A percentile compares a stretch with the other conserved stretches of the same genome.
These are phyloP conservation scores for Lactarius hengduanensis DNA, from an alignment of 768 basidiomycete species.

Conservation along the genomic window DNA sequence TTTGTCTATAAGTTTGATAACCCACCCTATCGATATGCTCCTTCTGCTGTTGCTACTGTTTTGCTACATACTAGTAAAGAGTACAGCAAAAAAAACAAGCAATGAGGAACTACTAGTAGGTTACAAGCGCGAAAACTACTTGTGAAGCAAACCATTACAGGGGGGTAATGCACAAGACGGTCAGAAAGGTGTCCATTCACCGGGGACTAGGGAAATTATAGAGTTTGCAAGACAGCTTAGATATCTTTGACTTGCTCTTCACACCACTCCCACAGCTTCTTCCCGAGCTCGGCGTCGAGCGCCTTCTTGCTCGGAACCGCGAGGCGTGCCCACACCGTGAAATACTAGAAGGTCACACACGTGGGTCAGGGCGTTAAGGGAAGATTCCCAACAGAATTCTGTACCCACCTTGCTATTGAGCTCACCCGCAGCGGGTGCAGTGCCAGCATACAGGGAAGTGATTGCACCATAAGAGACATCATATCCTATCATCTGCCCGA, in stretches of 20 bases:
- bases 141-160: too few relatives aligned
- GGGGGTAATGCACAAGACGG: too few relatives aligned
- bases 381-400: neutral
- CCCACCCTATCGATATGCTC: too few relatives aligned
- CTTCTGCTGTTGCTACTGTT: too few relatives aligned
- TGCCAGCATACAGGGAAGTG: slow-evolving; percentile 15
- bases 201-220: too few relatives aligned
- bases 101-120: neutral
- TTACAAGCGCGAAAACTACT: too few relatives aligned
- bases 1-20: too few relatives aligned
- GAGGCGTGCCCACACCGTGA: slow-evolving; percentile 23
- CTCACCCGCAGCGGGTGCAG: neutral
- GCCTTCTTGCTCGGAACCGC: slow-evolving; percentile 15
- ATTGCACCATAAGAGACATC: neutral
- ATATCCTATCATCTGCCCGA: neutral
- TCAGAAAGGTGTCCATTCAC: too few relatives aligned
- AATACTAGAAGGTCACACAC: slow-evolving; percentile 11
- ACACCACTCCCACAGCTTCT: slow-evolving; percentile 32
- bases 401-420: slow-evolving; percentile 17
- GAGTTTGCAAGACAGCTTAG: neutral
- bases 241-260: slow-evolving; percentile 29
- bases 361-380: neutral
- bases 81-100: neutral
- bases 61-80: neutral
- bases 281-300: slow-evolving; percentile 20